These are phyloP conservation scores for Trapa incisa DNA, from an alignment of 345 rosid genomes.

Conservation along the genomic window DNA sequence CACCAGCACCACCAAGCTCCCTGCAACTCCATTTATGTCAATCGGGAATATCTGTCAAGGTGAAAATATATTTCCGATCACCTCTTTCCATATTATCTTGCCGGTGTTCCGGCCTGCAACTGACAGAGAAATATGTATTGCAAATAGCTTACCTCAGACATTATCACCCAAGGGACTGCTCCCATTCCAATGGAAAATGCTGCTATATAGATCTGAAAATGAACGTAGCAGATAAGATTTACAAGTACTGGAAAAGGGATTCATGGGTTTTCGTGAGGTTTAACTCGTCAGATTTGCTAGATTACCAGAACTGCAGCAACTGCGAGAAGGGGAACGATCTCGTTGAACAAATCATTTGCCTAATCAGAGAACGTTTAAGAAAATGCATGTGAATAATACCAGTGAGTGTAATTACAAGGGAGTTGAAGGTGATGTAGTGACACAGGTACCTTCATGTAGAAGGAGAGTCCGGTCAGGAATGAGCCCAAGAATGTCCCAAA, in stretches of 20 bases:
- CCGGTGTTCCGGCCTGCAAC: not conserved
- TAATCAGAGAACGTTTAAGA: conserved; percentile 8
- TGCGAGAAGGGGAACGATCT: conserved; percentile 56
- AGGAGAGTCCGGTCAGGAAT: conserved; percentile 59
- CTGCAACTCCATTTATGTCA: conserved; percentile 72
- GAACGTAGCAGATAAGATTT: not conserved
- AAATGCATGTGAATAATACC: too few species aligned
- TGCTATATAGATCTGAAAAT: conserved; percentile 46
- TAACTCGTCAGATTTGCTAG: not conserved
- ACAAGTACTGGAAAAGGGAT: too few species aligned
- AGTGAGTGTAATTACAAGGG: not conserved
- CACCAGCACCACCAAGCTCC: conserved; percentile 85
- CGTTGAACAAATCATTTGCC: conserved; percentile 46
- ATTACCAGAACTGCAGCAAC: conserved; percentile 67
- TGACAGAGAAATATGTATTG: not conserved
- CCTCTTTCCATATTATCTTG: not conserved
- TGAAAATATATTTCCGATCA: not conserved
- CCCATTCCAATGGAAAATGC: conserved; percentile 81
- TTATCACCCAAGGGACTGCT: conserved; percentile 92
- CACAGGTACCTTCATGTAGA: conserved; percentile 47
- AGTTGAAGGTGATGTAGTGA: not conserved
- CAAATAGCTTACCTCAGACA: conserved; percentile 62
- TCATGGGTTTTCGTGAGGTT: not conserved
- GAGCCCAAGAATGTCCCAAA: conserved; percentile 69
- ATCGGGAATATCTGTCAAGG: conserved; percentile 68